These are phyloP conservation scores for Fragaria iinumae DNA, from an alignment of 306 rosid species.

Conservation along the genomic window DNA sequence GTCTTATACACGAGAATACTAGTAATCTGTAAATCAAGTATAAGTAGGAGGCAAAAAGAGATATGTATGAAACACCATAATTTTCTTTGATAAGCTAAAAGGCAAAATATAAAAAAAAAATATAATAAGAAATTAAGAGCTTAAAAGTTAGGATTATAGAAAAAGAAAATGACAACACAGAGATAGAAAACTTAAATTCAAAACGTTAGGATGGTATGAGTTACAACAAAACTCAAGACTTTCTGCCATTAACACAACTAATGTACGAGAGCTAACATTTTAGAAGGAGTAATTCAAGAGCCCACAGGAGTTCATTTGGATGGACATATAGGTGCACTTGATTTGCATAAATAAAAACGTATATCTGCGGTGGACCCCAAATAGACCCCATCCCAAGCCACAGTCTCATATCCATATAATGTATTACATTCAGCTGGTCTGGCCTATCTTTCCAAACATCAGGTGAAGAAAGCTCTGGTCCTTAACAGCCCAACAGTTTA, in stretches of 20 bases:
- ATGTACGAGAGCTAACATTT: background rate
- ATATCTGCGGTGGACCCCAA: background rate
- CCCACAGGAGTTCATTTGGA: slow-evolving; percentile 15
- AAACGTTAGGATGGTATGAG: background rate
- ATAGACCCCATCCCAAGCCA: background rate
- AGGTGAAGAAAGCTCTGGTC: background rate
- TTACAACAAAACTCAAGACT: background rate
- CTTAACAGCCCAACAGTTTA: background rate
- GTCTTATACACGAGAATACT: background rate
- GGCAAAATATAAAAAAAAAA: background rate
- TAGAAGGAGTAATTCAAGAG: slow-evolving; percentile 13
- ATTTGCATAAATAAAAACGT: background rate
- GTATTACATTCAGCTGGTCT: background rate
- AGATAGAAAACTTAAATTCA: background rate
- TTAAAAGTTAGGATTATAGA: background rate
- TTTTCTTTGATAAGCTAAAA: background rate
- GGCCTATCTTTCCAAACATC: background rate
- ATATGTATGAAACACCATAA: background rate
- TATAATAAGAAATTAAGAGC: background rate
- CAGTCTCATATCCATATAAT: background rate
- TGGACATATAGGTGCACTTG: background rate
- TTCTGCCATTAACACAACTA: background rate
- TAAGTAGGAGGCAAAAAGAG: background rate
- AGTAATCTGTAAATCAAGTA: background rate
- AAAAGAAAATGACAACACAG: background rate